These are phyloP conservation scores for Exophiala aquamarina DNA, from an alignment of 2,329 filamentous ascomycete species.

Conservation along the genomic window DNA sequence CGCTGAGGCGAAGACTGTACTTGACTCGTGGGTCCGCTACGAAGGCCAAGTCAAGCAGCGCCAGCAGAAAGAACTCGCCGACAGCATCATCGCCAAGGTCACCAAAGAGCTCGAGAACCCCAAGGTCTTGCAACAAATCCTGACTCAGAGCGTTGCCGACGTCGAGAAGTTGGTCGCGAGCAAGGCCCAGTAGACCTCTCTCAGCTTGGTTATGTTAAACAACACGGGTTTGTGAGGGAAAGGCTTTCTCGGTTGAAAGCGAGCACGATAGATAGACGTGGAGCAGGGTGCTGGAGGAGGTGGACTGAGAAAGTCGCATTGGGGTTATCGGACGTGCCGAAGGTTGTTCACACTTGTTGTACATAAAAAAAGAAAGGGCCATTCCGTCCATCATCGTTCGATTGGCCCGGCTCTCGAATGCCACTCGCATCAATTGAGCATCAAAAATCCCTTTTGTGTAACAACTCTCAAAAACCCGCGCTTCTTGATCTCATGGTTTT, in stretches of 20 bases:
- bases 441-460: too few relatives aligned
- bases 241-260: too few relatives aligned
- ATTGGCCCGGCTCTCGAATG: background rate
- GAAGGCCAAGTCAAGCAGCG: conserved; percentile 98
- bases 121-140: conserved; percentile 94
- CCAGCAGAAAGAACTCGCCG: conserved; percentile 94
- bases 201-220: too few relatives aligned
- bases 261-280: too few relatives aligned
- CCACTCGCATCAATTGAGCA: too few relatives aligned
- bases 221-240: too few relatives aligned
- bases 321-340: too few relatives aligned
- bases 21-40: conserved; percentile 98
- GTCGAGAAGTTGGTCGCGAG: conserved; percentile 64
- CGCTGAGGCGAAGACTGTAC: conserved; percentile 87
- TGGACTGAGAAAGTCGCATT: too few relatives aligned
- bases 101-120: conserved; percentile 98
- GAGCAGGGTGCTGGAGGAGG: too few relatives aligned
- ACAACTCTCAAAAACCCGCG: too few relatives aligned
- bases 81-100: conserved; percentile 93
- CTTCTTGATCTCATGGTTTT: too few relatives aligned
- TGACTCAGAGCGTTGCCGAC: conserved; percentile 93
- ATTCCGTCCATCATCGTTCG: background rate
- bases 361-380: background rate
- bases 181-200: conserved; percentile 20
- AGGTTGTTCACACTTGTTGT: background rate